Evolutionary conservation across 2,329 filamentous ascomycete genomes (phyloP).

Genomic region (Fusarium agapanthi): DNA sequence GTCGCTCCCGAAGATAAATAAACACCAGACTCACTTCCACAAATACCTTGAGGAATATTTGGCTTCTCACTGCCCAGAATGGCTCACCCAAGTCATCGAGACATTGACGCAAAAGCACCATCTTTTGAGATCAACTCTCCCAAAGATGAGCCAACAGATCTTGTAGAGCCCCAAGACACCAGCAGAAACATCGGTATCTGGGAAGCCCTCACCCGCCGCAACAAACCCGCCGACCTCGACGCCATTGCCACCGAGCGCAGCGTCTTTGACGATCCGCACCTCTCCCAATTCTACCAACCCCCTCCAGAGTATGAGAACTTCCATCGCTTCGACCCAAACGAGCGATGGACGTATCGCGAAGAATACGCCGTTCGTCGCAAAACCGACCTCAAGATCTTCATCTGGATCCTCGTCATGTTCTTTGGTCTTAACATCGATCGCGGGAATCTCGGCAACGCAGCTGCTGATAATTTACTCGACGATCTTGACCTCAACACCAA

Average conservation of each 20-base stretch:
- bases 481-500: not conserved
- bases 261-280: not conserved
- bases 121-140: not conserved
- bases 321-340: not conserved
- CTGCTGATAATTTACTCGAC: not conserved
- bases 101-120: not conserved
- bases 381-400: not conserved
- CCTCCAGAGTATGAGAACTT: not conserved
- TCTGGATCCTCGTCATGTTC: not conserved
- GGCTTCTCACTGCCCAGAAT: not conserved
- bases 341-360: not conserved
- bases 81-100: not conserved
- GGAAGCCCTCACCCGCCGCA: not conserved
- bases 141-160: not conserved
- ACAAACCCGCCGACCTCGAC: not conserved
- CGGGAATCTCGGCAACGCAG: not conserved
- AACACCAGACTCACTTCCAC: not conserved
- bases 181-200: not conserved
- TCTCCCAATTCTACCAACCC: not conserved
- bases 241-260: not conserved
- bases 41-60: not conserved
- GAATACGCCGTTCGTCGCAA: not conserved
- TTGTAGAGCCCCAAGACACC: not conserved
- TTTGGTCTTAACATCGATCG: not conserved
- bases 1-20: not conserved